Evolutionary conservation across 1,284 basidiomycete species (phyloP).

Genomic region (Ceratobasidium sp.): DNA sequence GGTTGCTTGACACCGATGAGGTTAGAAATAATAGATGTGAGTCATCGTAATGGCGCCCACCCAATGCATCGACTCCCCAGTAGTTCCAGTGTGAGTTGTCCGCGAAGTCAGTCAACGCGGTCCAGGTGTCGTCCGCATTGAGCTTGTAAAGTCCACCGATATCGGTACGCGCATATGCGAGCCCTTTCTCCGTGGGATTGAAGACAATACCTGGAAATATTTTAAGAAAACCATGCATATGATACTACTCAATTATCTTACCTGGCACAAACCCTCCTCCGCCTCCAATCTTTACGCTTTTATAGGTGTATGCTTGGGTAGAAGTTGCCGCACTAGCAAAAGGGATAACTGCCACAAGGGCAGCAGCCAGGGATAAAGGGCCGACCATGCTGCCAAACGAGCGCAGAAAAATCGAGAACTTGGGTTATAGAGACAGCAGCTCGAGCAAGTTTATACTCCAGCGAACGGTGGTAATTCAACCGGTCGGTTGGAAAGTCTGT

Average conservation of each 20-base stretch:
- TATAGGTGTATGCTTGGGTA: conserved; percentile 51
- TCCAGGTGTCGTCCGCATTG: conserved; percentile 59
- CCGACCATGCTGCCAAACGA: conserved; percentile 5
- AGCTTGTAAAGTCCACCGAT: conserved; percentile 62
- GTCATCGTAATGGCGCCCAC: conserved; percentile 46
- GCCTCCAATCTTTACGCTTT: conserved; percentile 65
- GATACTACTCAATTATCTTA: not conserved
- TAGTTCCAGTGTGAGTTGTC: conserved; percentile 64
- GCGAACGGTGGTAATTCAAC: not conserved
- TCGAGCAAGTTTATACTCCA: conserved; percentile 1
- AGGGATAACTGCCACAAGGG: conserved; percentile 6
- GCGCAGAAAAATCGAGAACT: not conserved
- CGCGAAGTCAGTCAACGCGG: conserved; percentile 58
- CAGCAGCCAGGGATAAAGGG: conserved; percentile 15
- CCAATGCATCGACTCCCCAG: conserved; percentile 64
- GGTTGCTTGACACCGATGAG: conserved; percentile 47
- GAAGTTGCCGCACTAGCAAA: conserved; percentile 25
- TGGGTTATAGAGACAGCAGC: not conserved
- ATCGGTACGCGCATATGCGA: conserved; percentile 50
- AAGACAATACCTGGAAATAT: conserved; percentile 58
- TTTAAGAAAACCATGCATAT: not conserved
- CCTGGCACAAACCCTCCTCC: conserved; percentile 58
- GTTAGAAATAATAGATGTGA: not conserved
- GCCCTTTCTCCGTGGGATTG: conserved; percentile 61
- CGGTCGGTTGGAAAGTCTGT: not conserved